Conservation (phyloP, 1,284 basidiomycete species). For the Inonotus hispidus region DNA sequence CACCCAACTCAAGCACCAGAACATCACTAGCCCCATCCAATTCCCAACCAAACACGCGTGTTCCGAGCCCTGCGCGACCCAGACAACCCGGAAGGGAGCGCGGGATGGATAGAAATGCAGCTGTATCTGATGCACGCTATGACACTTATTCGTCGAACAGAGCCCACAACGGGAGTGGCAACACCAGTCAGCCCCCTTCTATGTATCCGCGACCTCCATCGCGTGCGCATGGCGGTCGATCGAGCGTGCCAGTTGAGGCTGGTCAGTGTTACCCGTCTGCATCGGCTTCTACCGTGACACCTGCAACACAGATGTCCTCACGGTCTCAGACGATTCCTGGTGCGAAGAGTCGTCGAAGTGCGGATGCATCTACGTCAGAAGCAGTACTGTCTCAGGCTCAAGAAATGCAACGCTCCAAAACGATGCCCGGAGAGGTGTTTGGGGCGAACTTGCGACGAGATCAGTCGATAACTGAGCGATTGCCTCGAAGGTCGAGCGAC, state of each 20-base stretch:
- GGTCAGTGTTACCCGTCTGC: background rate
- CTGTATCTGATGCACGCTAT: background rate
- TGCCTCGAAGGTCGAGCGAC: background rate
- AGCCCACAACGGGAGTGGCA: background rate
- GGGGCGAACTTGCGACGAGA: background rate
- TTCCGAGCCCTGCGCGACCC: background rate
- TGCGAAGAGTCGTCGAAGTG: background rate
- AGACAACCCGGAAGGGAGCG: background rate
- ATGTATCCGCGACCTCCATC: background rate
- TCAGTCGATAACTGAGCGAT: background rate
- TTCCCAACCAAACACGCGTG: background rate
- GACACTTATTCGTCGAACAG: background rate
- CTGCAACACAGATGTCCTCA: background rate
- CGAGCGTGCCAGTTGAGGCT: constrained; percentile 8
- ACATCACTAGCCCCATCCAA: background rate
- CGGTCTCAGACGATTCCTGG: constrained; percentile 4
- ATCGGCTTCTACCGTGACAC: background rate
- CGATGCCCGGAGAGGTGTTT: constrained; percentile 3
- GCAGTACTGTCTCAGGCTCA: background rate
- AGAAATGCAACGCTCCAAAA: constrained; percentile 12
- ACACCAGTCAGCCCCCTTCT: background rate
- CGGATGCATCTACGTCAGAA: background rate
- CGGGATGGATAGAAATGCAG: background rate
- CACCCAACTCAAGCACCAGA: background rate
- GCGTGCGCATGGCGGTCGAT: constrained; percentile 7